Evolutionary conservation across 2,329 filamentous ascomycete genomes (phyloP).

Genomic region (Pezizomycotina sp.): DNA sequence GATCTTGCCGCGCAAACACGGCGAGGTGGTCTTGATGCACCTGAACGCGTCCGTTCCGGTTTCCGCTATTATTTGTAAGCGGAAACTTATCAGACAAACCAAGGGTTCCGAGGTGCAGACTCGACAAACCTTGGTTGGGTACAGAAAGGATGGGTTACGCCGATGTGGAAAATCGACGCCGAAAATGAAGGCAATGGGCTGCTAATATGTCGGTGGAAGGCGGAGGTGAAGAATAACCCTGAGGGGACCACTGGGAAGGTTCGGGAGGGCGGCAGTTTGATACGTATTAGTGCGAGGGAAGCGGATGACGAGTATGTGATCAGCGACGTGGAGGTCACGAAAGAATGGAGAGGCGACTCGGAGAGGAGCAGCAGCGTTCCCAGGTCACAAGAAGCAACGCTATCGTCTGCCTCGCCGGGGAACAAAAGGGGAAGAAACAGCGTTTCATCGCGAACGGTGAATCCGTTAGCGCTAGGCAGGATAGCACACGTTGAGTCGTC

Average conservation of each 20-base stretch:
- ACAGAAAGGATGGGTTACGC: no score
- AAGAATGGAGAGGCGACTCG: conserved; percentile 21
- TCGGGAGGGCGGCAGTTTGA: conserved; percentile 20
- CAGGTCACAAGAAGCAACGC: no score
- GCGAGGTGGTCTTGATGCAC: conserved; percentile 10
- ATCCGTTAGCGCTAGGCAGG: no score
- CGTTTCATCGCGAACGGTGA: no score
- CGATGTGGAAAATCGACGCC: conserved; percentile 13
- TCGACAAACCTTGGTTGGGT: no score
- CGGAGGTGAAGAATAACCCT: conserved; percentile 25
- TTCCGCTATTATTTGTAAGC: conserved; percentile 9
- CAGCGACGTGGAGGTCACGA: conserved; percentile 21
- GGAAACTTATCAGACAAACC: conserved; percentile 15
- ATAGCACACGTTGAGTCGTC: no score
- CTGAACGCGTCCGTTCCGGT: conserved; percentile 10
- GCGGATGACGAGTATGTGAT: conserved; percentile 26
- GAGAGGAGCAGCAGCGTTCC: no score
- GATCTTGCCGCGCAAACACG: conserved; percentile 14
- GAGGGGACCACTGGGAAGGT: conserved; percentile 22
- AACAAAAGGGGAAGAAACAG: no score
- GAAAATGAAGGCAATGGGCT: conserved; percentile 27
- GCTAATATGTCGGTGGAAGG: conserved; percentile 30
- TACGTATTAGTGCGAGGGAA: conserved; percentile 24
- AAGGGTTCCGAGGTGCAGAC: conserved; percentile 7
- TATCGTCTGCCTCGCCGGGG: no score